Evolutionary conservation across 2,329 filamentous ascomycete genomes (phyloP).

Genomic region (Fusarium incarnatum): DNA sequence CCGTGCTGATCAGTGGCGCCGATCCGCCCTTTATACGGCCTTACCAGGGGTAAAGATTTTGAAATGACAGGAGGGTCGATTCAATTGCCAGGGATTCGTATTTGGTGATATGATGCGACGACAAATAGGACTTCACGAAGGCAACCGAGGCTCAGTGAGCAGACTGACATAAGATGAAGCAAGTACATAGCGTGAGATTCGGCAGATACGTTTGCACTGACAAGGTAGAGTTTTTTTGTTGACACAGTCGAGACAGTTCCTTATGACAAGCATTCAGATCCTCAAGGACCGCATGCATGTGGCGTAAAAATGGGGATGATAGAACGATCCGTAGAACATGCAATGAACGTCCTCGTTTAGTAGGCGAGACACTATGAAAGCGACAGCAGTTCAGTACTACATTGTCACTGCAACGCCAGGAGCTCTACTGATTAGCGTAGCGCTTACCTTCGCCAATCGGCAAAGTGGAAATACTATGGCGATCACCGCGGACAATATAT

Average conservation of each 20-base stretch:
- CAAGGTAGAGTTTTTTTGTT: background rate
- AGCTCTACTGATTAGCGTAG: background rate
- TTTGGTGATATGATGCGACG: background rate
- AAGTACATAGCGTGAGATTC: background rate
- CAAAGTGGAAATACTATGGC: background rate
- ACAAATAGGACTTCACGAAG: background rate
- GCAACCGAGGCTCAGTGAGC: background rate
- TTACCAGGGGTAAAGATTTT: background rate
- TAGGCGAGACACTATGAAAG: background rate
- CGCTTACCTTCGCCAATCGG: background rate
- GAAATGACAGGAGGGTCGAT: background rate
- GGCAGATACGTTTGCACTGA: background rate
- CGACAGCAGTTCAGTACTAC: background rate
- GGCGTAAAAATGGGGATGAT: constrained; percentile 2
- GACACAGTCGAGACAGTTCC: background rate
- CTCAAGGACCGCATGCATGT: background rate
- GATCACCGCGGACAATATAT: background rate
- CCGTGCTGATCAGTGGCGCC: background rate
- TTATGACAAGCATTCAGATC: constrained; percentile 4
- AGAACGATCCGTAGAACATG: background rate
- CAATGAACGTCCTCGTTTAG: background rate
- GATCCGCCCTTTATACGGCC: background rate
- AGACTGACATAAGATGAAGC: background rate
- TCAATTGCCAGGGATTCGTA: background rate
- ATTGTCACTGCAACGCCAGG: too few species aligned